Base-by-base conservation (phyloP, 1,284 basidiomycete genomes). In the Trametes pubescens region DNA sequence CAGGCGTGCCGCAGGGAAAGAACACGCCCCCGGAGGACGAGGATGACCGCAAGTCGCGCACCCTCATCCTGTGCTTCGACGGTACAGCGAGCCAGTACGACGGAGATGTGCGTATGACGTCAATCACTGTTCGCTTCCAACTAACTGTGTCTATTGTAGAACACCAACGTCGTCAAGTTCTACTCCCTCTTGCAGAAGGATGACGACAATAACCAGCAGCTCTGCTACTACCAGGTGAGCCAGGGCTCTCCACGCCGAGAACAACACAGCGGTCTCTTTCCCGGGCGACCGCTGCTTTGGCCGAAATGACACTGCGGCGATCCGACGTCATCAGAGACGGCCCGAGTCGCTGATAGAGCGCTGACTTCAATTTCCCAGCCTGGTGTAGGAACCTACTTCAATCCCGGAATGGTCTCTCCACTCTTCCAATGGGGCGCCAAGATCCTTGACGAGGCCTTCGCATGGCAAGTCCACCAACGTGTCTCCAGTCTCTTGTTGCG, bases 31-130 rank as follows among this genome's bases (percentile, higher is more conserved):
- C 48, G 26, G 46, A 53, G 22, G 63, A 43, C 46, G 29, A 11
- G 14, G 47, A 54, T 18, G 61, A 60, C 6, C 65, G 51, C 16
- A 62, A 67, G 43, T 63, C 73, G 5, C 77, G 81, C 13, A 82
- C 80, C 0, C 75, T 85, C 51, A 78, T 86, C 7, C 75, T 86
- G 9, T 85, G 83, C 70, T 85, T 86, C 63, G 84, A 86, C 67
- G 84, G 84, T 5, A 85, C 84, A 26, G 77, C 80, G 22, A 80
- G 82, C 65, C 79, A 82, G 69, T 85, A 79, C 64, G 81, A 81
- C 70, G 78, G 76, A 35, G 78, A 81, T 60, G 79, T 79, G 54
- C 48, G 75, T 66, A 35, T n/a, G 21, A 48, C n/a, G 22, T 11
- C 44, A 10, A 7, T 44, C 26, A 14, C 6, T 24, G 18, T 34